Percentiles rank a stretch among this genome's conserved stretches.
phyloP scores from a whole-genome alignment of 1,139 yeast genomes.

The Petasospora fabianii region DNA sequence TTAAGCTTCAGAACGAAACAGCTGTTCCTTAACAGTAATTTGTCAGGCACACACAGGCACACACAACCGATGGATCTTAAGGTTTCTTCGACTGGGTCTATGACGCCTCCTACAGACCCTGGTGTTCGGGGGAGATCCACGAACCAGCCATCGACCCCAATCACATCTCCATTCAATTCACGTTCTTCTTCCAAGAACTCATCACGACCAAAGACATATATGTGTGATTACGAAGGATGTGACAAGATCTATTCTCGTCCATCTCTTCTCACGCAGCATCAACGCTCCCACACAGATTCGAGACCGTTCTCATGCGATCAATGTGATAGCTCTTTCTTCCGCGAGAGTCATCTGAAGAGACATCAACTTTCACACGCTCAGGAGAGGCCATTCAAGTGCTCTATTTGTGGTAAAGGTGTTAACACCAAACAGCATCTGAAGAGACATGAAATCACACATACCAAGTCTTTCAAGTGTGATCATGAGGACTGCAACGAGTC shows the following conservation, averaged over 20 bases:
- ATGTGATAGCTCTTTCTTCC: conserved; percentile 64
- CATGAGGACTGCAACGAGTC: conserved; percentile 59
- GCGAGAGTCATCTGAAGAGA: conserved; percentile 76
- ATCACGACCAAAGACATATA: conserved; percentile 52
- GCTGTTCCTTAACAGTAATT: no score
- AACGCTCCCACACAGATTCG: conserved; percentile 71
- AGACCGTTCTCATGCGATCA: conserved; percentile 66
- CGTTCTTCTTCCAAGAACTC: conserved; percentile 33
- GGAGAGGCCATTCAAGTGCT: conserved; percentile 72
- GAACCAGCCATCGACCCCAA: conserved; percentile 3
- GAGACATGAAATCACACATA: conserved; percentile 78
- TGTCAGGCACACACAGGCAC: no score
- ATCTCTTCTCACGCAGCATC: conserved; percentile 77
- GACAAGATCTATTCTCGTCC: conserved; percentile 78
- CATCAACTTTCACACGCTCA: conserved; percentile 65
- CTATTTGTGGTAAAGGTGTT: conserved; percentile 78
- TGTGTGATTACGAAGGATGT: conserved; percentile 64
- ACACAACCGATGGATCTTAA: not conserved
- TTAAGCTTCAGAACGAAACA: no score
- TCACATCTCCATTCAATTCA: conserved; percentile 12
- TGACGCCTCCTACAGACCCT: not conserved
- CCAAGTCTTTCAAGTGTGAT: conserved; percentile 62
- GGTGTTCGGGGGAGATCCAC: conserved; percentile 6
- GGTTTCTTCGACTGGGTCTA: not conserved
- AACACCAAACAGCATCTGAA: conserved; percentile 77